These are phyloP conservation scores for Endoconidiophora laricicola DNA, from an alignment of 2,329 filamentous ascomycete species.

Conservation along the genomic window DNA sequence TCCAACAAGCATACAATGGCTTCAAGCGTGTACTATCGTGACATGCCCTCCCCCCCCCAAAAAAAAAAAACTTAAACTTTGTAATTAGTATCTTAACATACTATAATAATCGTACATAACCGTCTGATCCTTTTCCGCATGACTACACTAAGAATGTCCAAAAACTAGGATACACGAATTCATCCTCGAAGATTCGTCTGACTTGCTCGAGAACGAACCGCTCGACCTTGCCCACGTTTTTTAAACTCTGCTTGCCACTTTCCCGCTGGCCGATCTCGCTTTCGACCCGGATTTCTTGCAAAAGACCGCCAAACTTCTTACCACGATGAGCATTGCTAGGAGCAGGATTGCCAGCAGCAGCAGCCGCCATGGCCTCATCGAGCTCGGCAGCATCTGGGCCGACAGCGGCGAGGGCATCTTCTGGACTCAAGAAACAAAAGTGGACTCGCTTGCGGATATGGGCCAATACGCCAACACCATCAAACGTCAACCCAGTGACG, in stretches of 20 bases:
- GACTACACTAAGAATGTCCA: conserved; percentile 82
- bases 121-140: background rate
- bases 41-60: conserved; percentile 12
- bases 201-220: conserved; percentile 95
- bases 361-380: conserved; percentile 17
- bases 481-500: conserved; percentile 87
- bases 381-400: conserved; percentile 26
- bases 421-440: conserved; percentile 85
- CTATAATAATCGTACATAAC: conserved; percentile 3
- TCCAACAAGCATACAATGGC: conserved; percentile 84
- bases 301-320: conserved; percentile 47
- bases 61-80: too few relatives aligned
- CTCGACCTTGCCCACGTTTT: conserved; percentile 98
- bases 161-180: conserved; percentile 95
- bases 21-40: conserved; percentile 66
- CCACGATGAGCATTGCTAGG: conserved; percentile 9
- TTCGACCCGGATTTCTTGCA: conserved; percentile 90
- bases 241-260: conserved; percentile 81
- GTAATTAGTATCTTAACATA: background rate
- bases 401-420: conserved; percentile 67
- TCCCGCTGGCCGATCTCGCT: conserved; percentile 93
- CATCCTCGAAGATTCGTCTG: conserved; percentile 90
- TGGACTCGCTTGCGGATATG: conserved; percentile 79
- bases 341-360: conserved; percentile 1
- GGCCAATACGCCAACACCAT: conserved; percentile 82